Conservation (phyloP, 495 filamentous ascomycete genomes). For the Trypethelium eluteriae region DNA sequence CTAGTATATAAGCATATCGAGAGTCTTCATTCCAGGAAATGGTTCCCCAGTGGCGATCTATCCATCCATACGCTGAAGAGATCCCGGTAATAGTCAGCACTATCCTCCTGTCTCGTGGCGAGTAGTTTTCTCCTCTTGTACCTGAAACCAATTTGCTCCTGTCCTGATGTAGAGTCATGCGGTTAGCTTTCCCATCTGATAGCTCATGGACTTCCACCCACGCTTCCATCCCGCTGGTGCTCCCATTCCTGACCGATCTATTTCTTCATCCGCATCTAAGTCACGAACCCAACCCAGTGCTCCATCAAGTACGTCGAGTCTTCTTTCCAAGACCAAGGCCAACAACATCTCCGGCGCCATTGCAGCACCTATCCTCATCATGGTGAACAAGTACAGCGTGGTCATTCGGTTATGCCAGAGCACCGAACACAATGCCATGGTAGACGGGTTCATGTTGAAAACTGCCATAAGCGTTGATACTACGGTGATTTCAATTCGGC, state of each 20-base stretch:
- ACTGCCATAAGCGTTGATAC: slow-evolving; percentile 27
- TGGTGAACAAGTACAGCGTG: slow-evolving; percentile 29
- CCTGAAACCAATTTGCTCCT: no score
- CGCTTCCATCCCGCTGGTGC: not conserved
- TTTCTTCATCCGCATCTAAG: not conserved
- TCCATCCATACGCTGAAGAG: no score
- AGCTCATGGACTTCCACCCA: not conserved
- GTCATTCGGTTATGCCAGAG: slow-evolving; percentile 25
- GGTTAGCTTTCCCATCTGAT: not conserved
- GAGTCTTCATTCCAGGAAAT: no score
- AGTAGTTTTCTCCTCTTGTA: no score
- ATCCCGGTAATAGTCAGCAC: no score
- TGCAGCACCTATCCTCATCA: slow-evolving; percentile 31
- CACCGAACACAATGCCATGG: slow-evolving; percentile 26
- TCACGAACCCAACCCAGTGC: not conserved
- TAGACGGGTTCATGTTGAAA: slow-evolving; percentile 20
- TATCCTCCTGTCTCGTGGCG: no score
- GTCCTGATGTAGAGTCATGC: no score
- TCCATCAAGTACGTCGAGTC: not conserved
- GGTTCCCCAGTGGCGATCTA: no score
- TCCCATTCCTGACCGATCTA: not conserved
- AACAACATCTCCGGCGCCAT: not conserved
- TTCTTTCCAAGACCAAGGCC: not conserved
- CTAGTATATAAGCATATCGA: no score
- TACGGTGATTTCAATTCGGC: slow-evolving; percentile 21